Evolutionary conservation across 2,329 filamentous ascomycete genomes (phyloP).

Genomic region (Epicoccum nigrum): DNA sequence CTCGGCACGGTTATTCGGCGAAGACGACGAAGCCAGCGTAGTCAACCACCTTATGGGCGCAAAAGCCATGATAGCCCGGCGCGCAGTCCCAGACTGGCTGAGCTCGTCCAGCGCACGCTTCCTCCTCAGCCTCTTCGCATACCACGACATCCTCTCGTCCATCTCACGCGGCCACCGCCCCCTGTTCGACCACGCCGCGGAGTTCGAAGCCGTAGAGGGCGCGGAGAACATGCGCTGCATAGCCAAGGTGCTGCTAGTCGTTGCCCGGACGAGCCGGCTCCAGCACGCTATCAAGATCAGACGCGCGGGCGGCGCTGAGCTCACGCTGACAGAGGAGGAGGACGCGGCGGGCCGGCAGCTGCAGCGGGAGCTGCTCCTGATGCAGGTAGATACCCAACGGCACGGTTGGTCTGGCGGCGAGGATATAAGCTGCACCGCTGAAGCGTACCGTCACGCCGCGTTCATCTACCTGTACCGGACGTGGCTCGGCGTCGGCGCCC

Average conservation of each 20-base stretch:
- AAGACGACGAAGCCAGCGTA: conserved; percentile 33
- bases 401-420: conserved; percentile 7
- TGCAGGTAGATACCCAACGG: conserved; percentile 23
- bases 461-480: conserved; percentile 45
- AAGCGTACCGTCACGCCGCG: conserved; percentile 41
- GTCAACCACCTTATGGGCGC: conserved; percentile 40
- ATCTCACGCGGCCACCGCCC: conserved; percentile 36
- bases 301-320: conserved; percentile 5
- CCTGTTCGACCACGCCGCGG: conserved; percentile 26
- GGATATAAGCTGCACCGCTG: conserved; percentile 33
- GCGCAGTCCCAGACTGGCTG: conserved; percentile 15
- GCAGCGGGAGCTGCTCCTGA: conserved; percentile 24
- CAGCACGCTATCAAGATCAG: conserved; percentile 29
- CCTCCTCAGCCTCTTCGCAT: conserved; percentile 39
- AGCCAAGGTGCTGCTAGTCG: conserved; percentile 32
- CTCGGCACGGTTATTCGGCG: conserved; percentile 36
- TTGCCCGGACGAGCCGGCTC: conserved; percentile 36
- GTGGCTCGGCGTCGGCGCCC: conserved; percentile 40
- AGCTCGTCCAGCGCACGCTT: conserved; percentile 33
- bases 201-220: conserved; percentile 35
- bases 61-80: conserved; percentile 38
- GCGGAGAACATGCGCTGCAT: conserved; percentile 30
- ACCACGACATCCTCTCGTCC: conserved; percentile 42
- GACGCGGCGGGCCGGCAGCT: conserved; percentile 26
- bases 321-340: conserved; percentile 24